Evolutionary conservation across 768 basidiomycete species (phyloP), one percentile per base, ranked within the genome.

Genomic region (Sutorius australiensis): DNA sequence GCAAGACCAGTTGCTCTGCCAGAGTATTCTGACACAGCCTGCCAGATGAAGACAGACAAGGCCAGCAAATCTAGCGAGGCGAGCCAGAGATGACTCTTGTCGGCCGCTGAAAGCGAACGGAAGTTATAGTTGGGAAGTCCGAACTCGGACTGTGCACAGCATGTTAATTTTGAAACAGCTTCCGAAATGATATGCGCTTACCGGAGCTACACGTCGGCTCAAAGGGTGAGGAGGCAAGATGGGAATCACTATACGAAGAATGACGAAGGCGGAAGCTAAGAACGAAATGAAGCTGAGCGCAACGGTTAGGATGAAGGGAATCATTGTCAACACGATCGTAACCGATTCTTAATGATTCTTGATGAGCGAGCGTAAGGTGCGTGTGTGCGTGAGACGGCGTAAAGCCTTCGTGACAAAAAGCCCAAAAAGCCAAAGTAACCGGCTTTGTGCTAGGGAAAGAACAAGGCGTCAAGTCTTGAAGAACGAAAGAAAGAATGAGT

Each of bases 21-120:
- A 19, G 72, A 64, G 53, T 77, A 75, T 62, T 89, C 83, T 34
- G 56, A 69, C 54, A 84, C 67, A 16, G 75, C 75, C 60, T 90
- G 80, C 86, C 87, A 89, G 42, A 83, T 64, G 65, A 89, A 87
- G 19, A 83, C 65, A 30, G 67, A 70, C 33, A 89, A 74, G 12
- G 85, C 81, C 40, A 86, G 46, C 30, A 89, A 61, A 61, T 90
- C 88, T 42, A 86, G 77, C 27, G 75, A 70, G 54, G 87, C 83
- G 46, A 90, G 73, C 86, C 87, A 90, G 43, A 89, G 61, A 64
- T 88, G 86, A 55, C 77, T 78, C 71, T 87, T 85, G 67, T 88
- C 83, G 47, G 83, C 81, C 34, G 79, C 72, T 36, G 87, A 83
- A 55, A 90, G 76, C 14, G 80, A 79, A 59, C 77, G 77, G 67